Conservation (phyloP, 192 early-diverging fungal species). For the Spinellus fusiger region DNA sequence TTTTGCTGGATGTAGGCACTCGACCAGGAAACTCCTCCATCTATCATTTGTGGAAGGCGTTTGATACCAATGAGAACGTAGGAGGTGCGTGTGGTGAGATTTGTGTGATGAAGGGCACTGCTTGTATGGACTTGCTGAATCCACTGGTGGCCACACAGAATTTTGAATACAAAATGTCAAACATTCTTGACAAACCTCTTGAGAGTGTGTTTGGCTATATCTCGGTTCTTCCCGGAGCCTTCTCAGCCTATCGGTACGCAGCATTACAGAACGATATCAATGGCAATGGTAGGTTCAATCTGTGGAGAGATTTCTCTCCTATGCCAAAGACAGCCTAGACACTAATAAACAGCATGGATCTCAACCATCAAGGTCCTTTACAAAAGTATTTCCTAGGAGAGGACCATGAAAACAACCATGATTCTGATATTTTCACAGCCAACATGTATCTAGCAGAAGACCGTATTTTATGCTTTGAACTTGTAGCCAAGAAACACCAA, state of each 20-base stretch:
- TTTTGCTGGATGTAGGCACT: constrained; percentile 92
- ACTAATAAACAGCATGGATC: not conserved
- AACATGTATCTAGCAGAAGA: constrained; percentile 95
- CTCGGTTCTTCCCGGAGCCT: constrained; percentile 91
- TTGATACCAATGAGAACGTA: constrained; percentile 71
- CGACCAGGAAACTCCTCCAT: constrained; percentile 75
- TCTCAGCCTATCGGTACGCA: constrained; percentile 89
- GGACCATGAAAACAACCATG: constrained; percentile 54
- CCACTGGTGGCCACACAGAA: constrained; percentile 93
- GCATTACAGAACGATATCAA: constrained; percentile 69
- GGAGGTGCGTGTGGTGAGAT: constrained; percentile 97
- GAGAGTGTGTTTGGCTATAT: constrained; percentile 97
- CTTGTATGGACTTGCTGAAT: constrained; percentile 65
- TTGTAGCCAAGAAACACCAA: constrained; percentile 76
- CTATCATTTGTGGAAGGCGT: constrained; percentile 93
- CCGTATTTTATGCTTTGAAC: constrained; percentile 93
- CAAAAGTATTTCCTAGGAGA: constrained; percentile 92
- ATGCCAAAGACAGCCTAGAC: too few species aligned
- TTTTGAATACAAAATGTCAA: constrained; percentile 98
- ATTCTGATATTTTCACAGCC: constrained; percentile 68
- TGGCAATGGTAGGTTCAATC: constrained; percentile 32
- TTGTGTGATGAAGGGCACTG: constrained; percentile 72
- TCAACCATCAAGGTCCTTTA: constrained; percentile 41
- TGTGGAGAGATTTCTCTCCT: too few species aligned
- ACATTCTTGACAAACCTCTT: constrained; percentile 94